These are phyloP conservation scores for Fusarium dimerum DNA, from an alignment of 2,329 filamentous ascomycete genomes.

Conservation along the genomic window DNA sequence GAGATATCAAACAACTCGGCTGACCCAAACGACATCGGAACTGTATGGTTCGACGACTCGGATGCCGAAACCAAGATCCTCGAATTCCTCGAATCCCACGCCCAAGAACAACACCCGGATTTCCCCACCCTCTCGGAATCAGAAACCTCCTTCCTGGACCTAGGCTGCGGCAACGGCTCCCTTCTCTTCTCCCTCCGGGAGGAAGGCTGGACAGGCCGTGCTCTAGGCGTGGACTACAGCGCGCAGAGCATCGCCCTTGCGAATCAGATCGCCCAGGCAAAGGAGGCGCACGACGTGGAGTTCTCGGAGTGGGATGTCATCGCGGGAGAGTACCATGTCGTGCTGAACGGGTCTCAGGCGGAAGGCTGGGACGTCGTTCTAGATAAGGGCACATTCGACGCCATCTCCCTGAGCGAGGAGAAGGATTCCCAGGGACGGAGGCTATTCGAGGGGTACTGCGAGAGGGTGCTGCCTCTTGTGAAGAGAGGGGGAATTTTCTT, in stretches of 20 bases:
- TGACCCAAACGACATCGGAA: conserved; percentile 79
- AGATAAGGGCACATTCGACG: conserved; percentile 99
- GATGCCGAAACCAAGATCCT: conserved; percentile 82
- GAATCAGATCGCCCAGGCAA: conserved; percentile 54
- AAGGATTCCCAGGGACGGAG: conserved; percentile 54
- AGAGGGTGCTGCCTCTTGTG: conserved; percentile 68
- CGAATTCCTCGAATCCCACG: conserved; percentile 57
- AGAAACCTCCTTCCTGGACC: conserved; percentile 70
- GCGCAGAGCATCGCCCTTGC: conserved; percentile 74
- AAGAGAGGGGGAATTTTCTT: conserved; percentile 72
- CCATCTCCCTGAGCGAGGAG: conserved; percentile 74
- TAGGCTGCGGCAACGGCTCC: conserved; percentile 93
- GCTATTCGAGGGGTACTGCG: conserved; percentile 74
- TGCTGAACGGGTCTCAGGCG: conserved; percentile 32
- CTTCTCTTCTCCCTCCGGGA: conserved; percentile 80
- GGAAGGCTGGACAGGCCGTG: conserved; percentile 61
- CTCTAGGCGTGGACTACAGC: conserved; percentile 91
- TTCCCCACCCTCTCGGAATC: conserved; percentile 24
- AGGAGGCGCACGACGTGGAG: conserved; percentile 35
- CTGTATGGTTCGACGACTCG: conserved; percentile 95
- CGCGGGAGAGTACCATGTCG: conserved; percentile 36
- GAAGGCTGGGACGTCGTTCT: conserved; percentile 83
- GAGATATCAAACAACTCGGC: conserved; percentile 71
- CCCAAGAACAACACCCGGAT: conserved; percentile 27
- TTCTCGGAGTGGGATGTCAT: conserved; percentile 67